phyloP scores from a whole-genome alignment of 768 basidiomycete genomes.

The Naganishia kalamii region DNA sequence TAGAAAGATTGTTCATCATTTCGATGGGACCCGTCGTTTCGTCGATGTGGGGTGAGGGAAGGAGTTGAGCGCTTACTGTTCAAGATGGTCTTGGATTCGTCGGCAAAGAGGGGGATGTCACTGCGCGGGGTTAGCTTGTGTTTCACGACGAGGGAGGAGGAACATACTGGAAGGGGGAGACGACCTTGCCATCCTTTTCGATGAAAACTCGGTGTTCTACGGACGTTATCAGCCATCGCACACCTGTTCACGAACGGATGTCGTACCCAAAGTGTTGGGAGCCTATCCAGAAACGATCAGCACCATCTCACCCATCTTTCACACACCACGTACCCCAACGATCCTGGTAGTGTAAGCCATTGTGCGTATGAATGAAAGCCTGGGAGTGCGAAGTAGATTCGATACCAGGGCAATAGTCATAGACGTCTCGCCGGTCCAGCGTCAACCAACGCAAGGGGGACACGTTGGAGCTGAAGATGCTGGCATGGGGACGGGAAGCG shows the following conservation, averaged over 20 bases:
- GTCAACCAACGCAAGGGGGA: too few relatives aligned
- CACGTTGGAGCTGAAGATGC: too few relatives aligned
- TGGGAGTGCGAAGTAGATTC: not conserved
- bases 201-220: constrained; percentile 91
- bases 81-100: constrained; percentile 87
- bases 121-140: constrained; percentile 58
- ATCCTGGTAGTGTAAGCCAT: constrained; percentile 34
- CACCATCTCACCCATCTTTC: not conserved
- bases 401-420: constrained; percentile 11
- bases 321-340: constrained; percentile 31
- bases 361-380: not conserved
- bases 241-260: not conserved
- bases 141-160: not conserved
- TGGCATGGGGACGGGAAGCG: too few relatives aligned
- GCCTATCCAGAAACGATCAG: constrained; percentile 47
- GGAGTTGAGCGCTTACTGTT: constrained; percentile 70
- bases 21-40: constrained; percentile 39
- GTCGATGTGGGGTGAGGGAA: not conserved
- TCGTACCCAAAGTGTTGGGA: constrained; percentile 81
- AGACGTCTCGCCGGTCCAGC: too few relatives aligned
- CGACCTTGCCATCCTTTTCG: constrained; percentile 72
- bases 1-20: constrained; percentile 13
- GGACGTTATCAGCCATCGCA: not conserved
- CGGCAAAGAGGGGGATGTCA: constrained; percentile 96
- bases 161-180: constrained; percentile 48